Percentiles rank a stretch among this genome's conserved stretches.
These are phyloP conservation scores for Lepiota brunneoincarnata DNA, from an alignment of 768 basidiomycete species.

Conservation along the genomic window DNA sequence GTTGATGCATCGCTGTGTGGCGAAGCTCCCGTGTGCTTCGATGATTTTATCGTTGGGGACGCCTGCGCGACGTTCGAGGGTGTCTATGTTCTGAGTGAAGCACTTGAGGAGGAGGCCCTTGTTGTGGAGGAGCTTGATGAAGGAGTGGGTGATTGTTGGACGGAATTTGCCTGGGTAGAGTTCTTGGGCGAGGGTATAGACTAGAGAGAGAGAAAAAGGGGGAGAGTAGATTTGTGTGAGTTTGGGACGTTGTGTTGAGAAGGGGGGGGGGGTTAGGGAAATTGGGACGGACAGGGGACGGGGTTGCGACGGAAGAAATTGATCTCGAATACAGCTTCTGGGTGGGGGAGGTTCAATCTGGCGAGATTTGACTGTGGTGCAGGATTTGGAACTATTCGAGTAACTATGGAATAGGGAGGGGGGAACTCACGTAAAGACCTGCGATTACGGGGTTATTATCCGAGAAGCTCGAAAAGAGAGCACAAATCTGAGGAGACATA, in stretches of 20 bases:
- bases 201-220: constrained; percentile 28
- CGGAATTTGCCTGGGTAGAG: constrained; percentile 89
- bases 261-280: background rate
- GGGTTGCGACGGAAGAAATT: constrained; percentile 80
- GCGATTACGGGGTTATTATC: background rate
- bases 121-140: constrained; percentile 76
- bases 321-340: constrained; percentile 95
- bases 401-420: constrained; percentile 5
- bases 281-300: constrained; percentile 60
- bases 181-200: constrained; percentile 91
- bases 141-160: constrained; percentile 88
- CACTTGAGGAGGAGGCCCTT: constrained; percentile 70
- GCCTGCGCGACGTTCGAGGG: constrained; percentile 82
- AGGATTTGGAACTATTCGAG: background rate
- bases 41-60: constrained; percentile 73
- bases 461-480: background rate
- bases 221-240: background rate
- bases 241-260: constrained; percentile 1
- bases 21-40: constrained; percentile 97
- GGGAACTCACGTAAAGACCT: constrained; percentile 61
- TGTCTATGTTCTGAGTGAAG: constrained; percentile 93
- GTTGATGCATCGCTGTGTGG: constrained; percentile 76
- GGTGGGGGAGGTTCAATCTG: constrained; percentile 78
- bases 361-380: constrained; percentile 71
- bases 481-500: constrained; percentile 23